phyloP scores from a whole-genome alignment of 1,139 yeast species.

The Lodderomyces orthopsilosis region DNA sequence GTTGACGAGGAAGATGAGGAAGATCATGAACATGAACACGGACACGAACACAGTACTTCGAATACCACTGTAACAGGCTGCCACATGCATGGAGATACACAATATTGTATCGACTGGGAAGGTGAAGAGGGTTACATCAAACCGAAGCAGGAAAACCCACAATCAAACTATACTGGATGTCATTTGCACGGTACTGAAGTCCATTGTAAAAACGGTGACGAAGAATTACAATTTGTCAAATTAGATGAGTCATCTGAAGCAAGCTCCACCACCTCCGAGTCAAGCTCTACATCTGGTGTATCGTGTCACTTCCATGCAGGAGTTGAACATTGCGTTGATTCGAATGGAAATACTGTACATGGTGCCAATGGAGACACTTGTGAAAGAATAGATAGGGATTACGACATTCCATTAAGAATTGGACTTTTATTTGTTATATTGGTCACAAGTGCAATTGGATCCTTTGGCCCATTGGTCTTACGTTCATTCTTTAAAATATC shows the following conservation, averaged over 20 bases:
- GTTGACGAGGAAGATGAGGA: slow-evolving; percentile 9
- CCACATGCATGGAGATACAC: slow-evolving; percentile 27
- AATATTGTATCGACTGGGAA: slow-evolving; percentile 23
- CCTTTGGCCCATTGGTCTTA: slow-evolving; percentile 31
- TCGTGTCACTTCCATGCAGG: slow-evolving; percentile 41
- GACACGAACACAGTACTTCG: background rate
- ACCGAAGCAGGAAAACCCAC: slow-evolving; percentile 28
- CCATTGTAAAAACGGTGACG: slow-evolving; percentile 21
- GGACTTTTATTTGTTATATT: slow-evolving; percentile 32
- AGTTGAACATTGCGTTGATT: slow-evolving; percentile 33
- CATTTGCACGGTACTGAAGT: slow-evolving; percentile 26
- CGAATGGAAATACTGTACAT: slow-evolving; percentile 14
- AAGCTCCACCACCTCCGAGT: slow-evolving; percentile 4
- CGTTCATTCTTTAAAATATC: slow-evolving; percentile 20
- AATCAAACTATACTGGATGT: slow-evolving; percentile 26
- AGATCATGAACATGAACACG: slow-evolving; percentile 3
- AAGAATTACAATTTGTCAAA: slow-evolving; percentile 24
- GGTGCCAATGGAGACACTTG: slow-evolving; percentile 15
- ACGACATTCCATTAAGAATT: slow-evolving; percentile 27
- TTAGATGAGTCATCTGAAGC: slow-evolving; percentile 7
- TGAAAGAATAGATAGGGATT: slow-evolving; percentile 21
- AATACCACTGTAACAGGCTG: slow-evolving; percentile 19
- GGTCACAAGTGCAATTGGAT: slow-evolving; percentile 31
- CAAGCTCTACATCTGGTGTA: slow-evolving; percentile 12
- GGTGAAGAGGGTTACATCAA: slow-evolving; percentile 29